phyloP scores from a whole-genome alignment of 352 stramenopile genomes.

The Phytophthora syringae region DNA sequence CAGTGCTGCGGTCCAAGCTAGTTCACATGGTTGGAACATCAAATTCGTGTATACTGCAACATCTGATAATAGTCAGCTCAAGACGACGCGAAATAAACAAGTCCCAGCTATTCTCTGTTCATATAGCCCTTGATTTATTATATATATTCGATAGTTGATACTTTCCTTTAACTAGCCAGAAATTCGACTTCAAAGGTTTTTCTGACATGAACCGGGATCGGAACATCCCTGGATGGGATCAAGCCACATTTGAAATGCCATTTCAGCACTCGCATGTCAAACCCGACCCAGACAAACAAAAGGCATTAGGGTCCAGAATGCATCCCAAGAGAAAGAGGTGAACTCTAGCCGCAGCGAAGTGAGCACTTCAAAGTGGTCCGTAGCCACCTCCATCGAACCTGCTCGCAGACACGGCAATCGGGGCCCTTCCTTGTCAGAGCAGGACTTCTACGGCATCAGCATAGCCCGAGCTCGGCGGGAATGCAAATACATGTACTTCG shows the following conservation, averaged over 20 bases:
- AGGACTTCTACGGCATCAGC: conserved; percentile 23
- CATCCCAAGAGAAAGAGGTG: no score
- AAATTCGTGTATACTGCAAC: neutral
- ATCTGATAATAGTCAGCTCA: neutral
- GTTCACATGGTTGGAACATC: neutral
- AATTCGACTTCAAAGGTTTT: conserved; percentile 19
- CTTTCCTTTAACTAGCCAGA: neutral
- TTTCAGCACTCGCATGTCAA: conserved; percentile 3
- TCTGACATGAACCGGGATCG: conserved; percentile 21
- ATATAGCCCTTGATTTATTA: neutral
- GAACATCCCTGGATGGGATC: conserved; percentile 12
- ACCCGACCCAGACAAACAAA: neutral
- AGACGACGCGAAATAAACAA: conserved; percentile 24
- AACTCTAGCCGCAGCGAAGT: neutral
- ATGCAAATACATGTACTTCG: neutral
- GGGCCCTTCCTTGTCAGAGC: conserved; percentile 27
- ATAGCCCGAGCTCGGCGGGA: conserved; percentile 1
- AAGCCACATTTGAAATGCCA: conserved; percentile 1
- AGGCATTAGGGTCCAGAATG: no score
- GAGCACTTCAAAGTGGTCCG: conserved; percentile 24
- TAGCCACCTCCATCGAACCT: conserved; percentile 19
- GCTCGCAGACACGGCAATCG: conserved; percentile 1
- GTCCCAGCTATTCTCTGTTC: neutral
- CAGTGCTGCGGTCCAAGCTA: no score
- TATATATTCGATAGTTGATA: neutral